Evolutionary conservation across 805 yeast species (phyloP), one percentile per base, ranked within the genome.

Genomic region (Kluyveromyces aestuarii): DNA sequence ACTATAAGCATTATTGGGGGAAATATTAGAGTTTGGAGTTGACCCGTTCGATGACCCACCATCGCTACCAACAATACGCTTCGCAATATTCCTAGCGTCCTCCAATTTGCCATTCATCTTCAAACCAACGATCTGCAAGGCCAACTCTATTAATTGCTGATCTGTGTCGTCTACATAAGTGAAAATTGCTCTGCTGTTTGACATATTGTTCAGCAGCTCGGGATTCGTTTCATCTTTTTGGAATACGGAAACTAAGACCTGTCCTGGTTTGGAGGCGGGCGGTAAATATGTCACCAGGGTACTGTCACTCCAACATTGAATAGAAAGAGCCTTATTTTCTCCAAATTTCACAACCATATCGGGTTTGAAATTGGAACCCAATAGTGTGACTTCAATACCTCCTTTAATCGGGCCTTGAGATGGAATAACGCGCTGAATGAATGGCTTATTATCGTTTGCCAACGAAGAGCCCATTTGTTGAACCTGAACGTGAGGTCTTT

Each of bases 121-220:
- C 67, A 90, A 73, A 1, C 99, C 99, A 39, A 93, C 96, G 58
- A 93, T 93, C 63, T 93, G 98, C 57, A 93, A 73, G 1, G 99
- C 99, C 53, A 93, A 73, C 68, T 93, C 99, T 62, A 91, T 87
- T 62, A 93, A 75, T 66, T 91, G 96, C 55, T 93, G 77, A 67
- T 93, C 99, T 9, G 96, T 86, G 62, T 93, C 99, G 68, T 93
- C 97, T 41, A 88, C 76, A 61, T 93, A 93, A 0, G 98, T 89
- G 67, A 93, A 93, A 1, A 87, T 74, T 59, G 68, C 59, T 41
- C 67, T 68, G 30, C 62, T 59, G 40, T 53, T 54, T 14, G 57
- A 36, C 37, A 52, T 47, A 8, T 48, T 48, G n/a, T 52, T 52
- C 16, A 45, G 14, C 8, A 44, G 35, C 14, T 48, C 50, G 19